phyloP scores from a whole-genome alignment of 2,329 filamentous ascomycete genomes.

The Curvularia spicifera region DNA sequence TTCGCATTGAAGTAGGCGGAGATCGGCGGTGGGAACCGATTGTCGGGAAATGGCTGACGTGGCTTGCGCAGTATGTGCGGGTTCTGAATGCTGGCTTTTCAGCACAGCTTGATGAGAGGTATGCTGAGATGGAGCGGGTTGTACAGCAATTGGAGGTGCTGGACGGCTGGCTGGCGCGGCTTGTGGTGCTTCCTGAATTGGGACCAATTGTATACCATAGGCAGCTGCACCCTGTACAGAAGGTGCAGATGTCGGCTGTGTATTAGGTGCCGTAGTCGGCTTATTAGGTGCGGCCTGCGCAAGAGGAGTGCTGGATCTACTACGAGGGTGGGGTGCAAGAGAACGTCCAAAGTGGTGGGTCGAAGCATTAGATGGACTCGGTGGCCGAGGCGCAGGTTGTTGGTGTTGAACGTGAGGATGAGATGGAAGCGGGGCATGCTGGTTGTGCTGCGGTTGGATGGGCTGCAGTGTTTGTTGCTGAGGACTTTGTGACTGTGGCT shows the following conservation, averaged over 20 bases:
- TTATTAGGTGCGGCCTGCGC: constrained; percentile 30
- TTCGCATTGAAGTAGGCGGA: constrained; percentile 42
- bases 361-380: constrained; percentile 37
- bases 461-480: constrained; percentile 18
- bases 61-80: constrained; percentile 1
- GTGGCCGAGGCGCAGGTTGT: constrained; percentile 26
- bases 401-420: constrained; percentile 27
- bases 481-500: constrained; percentile 22
- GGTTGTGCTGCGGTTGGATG: constrained; percentile 13
- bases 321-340: constrained; percentile 35
- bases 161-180: constrained; percentile 13
- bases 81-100: constrained; percentile 36
- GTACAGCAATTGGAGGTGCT: constrained; percentile 17
- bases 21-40: constrained; percentile 19
- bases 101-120: constrained; percentile 27
- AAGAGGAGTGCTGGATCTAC: constrained; percentile 40
- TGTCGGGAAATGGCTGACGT: constrained; percentile 13
- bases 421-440: constrained; percentile 21
- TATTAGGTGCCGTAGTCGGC: constrained; percentile 22
- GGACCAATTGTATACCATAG: constrained; percentile 30
- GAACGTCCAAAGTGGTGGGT: constrained; percentile 29
- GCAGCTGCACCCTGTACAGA: constrained; percentile 24
- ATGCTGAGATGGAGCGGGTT: constrained; percentile 16
- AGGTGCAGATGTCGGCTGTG: constrained; percentile 18
- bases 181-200: constrained; percentile 20